These are phyloP conservation scores for Citrus inodora DNA, from an alignment of 345 rosid species.

Conservation along the genomic window DNA sequence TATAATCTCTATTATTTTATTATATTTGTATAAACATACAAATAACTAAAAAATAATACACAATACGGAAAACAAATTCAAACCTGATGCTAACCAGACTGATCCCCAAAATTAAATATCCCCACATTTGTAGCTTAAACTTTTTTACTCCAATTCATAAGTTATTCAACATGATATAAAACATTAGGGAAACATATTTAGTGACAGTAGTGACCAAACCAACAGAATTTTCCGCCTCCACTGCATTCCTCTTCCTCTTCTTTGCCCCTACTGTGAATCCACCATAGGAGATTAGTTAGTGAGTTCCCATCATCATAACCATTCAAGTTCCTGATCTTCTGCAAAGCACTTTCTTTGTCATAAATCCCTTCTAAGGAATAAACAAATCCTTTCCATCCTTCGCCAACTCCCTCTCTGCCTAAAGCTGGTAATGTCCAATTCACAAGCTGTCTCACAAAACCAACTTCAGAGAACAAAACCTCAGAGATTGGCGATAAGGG, in stretches of 20 bases:
- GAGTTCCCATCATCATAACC: conserved; percentile 80
- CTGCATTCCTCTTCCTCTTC: conserved; percentile 31
- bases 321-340: conserved; percentile 53
- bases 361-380: conserved; percentile 76
- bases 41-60: neutral
- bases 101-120: neutral
- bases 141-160: neutral
- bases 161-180: neutral
- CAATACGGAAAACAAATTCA: neutral
- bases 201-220: conserved; percentile 69
- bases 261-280: conserved; percentile 70
- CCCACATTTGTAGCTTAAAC: neutral
- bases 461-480: conserved; percentile 63
- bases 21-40: neutral
- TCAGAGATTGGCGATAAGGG: conserved; percentile 70
- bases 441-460: conserved; percentile 63
- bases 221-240: conserved; percentile 61
- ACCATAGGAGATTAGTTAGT: conserved; percentile 77
- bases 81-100: neutral
- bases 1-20: neutral
- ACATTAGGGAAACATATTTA: conserved; percentile 22
- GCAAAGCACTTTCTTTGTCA: conserved; percentile 58
- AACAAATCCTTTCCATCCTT: conserved; percentile 92
- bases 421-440: conserved; percentile 75
- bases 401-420: conserved; percentile 66